Base-by-base conservation (phyloP, 768 basidiomycete genomes). In the Dentipellis sp. region DNA sequence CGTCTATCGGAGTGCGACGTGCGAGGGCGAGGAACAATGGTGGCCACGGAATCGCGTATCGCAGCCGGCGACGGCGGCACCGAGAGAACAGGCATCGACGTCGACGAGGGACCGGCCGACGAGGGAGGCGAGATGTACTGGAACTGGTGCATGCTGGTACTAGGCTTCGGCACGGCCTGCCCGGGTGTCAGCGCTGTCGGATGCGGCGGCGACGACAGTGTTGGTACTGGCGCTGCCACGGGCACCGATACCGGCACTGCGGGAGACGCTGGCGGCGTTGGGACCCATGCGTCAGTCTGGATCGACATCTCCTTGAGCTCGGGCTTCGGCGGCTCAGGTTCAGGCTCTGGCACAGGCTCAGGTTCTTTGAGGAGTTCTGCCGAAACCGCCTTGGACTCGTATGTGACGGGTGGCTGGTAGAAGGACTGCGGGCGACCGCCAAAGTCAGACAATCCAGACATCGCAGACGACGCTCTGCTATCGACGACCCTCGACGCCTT, bases 261-360 rank as follows among this genome's bases (percentile, higher is more conserved):
- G 1, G 73, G 67, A 1, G 72, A 66, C 11, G 63, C 48, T 9
- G 77, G 73, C 10, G 64, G 55, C 14, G 65, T 63, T 10, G 80
- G 80, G 12, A 66, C 71, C 86, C 84, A 87, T 51, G 78, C 77
- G 58, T 93, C 91, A 1, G 90, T 92, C 71, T 93, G 90, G 36
- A 84, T 82, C 3, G 83, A 86, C 58, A 82, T 87, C 62, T 93
- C 90, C 65, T 75, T 83, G 35, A 80, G 70, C 62, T 88, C 83
- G 0, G 82, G 80, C 66, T 82, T 87, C 10, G 80, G 81, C 10
- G 56, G 61, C 53, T 69, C 64, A 58, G 54, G 62, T 19, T 51
- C 56, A 22, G 64, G 57, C 19, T 63, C 62, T 34, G 68, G 66
- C 8, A 72, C 68, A 42, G 59, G 59, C 21, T 2, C 34, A 7